Evolutionary conservation across 192 early-diverging fungal species (phyloP), one percentile per base, ranked within the genome.

Genomic region (Backusella liffmaniae): DNA sequence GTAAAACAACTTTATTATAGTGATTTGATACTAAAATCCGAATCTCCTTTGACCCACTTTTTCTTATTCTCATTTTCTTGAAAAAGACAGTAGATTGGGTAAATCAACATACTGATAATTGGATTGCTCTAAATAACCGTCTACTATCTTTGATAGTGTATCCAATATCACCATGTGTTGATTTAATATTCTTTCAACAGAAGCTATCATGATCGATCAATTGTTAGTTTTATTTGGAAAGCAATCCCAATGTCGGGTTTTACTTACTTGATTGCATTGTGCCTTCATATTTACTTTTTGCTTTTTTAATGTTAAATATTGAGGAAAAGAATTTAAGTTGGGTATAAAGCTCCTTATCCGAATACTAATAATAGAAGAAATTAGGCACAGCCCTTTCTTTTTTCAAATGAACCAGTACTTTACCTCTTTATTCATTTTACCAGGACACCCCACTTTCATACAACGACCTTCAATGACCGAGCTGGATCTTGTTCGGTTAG

Each of bases 311-410:
- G 62, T 92, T 84, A 78, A 96, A 94, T 49, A 96, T 80, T 35
- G 85, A 84, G 41, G 88, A 86, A 74, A 88, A 94, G 76, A 93
- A 99, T 66, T 86, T 83, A 32, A 99, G 73, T 85, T 99, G 96
- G 30, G 88, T 92, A 80, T 95, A 94, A 6, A 99, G 84, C 75
- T 72, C 74, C 39, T 83, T 86, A 75, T 97, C 96, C 34, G 91
- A 84, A 76, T 92, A 97, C 89, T 94, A 74, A 32, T n/a, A 12
- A 68, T 15, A 56, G 9, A 32, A 32, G 32, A 32, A 32, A 32
- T 32, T 32, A 32, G 32, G 32, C 32, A 32, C 32, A 32, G n/a
- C 32, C 3, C 32, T 32, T 32, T 32, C 32, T 3, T 32, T 32
- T 32, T 3, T 32, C 32, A 32, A 32, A 32, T 32, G 2, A 32